A percentile compares a stretch with the other conserved stretches of the same genome.
These are phyloP conservation scores for Daldinia loculata DNA, from an alignment of 495 filamentous ascomycete genomes.

Conservation along the genomic window DNA sequence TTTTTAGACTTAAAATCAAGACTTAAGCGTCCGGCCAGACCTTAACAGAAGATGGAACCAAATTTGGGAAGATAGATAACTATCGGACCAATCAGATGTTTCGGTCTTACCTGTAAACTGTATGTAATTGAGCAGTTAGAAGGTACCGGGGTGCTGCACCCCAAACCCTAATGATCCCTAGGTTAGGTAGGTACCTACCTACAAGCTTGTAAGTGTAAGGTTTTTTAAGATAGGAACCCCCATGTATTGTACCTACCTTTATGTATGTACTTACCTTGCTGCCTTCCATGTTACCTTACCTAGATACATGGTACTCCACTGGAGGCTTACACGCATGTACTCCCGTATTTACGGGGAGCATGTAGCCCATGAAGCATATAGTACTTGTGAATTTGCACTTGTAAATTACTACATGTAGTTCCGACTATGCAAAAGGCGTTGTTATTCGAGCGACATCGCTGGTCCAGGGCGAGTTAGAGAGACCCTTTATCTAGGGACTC, in stretches of 20 bases:
- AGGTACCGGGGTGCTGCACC: constrained; percentile 24
- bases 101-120: constrained; percentile 34
- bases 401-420: not conserved
- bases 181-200: no score
- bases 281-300: not conserved
- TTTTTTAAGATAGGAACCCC: not conserved
- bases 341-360: not conserved
- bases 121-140: constrained; percentile 28
- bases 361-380: no score
- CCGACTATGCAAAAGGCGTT: not conserved
- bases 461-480: not conserved
- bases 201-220: not conserved
- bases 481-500: not conserved
- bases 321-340: constrained; percentile 4
- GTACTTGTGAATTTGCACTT: no score
- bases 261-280: no score
- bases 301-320: not conserved
- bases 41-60: constrained; percentile 22
- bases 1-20: constrained; percentile 8
- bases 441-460: not conserved
- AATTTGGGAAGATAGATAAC: constrained; percentile 34
- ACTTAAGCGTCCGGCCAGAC: constrained; percentile 16
- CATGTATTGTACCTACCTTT: not conserved
- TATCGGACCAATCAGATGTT: constrained; percentile 35
- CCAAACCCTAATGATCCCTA: constrained; percentile 31